Percentiles rank a stretch among this genome's conserved stretches.
Conservation (phyloP, 176 grass and related monocot genomes). For the Poa annua region DNA sequence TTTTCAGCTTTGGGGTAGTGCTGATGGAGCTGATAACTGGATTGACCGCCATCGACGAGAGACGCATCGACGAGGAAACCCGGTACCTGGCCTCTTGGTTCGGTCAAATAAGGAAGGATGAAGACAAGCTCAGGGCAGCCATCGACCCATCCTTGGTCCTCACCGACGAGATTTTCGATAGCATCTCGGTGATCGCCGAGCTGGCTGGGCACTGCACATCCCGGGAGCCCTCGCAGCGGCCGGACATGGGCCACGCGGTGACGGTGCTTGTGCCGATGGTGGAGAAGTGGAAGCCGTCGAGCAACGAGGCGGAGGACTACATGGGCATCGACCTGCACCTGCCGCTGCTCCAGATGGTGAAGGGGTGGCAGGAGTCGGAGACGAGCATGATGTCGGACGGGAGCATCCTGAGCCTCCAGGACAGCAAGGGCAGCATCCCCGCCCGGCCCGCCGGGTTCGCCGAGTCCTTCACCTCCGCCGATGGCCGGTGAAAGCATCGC, state of each 20-base stretch:
- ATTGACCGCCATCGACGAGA: conserved; percentile 78
- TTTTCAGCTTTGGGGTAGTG: conserved; percentile 96
- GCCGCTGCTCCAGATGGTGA: conserved; percentile 94
- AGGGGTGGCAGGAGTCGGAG: conserved; percentile 89
- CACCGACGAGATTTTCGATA: conserved; percentile 67
- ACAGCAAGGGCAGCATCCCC: conserved; percentile 98
- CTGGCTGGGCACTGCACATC: conserved; percentile 84
- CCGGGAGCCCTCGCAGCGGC: conserved; percentile 76
- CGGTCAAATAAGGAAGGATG: conserved; percentile 60
- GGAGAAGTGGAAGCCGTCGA: conserved; percentile 90
- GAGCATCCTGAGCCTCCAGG: conserved; percentile 73
- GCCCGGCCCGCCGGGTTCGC: conserved; percentile 83
- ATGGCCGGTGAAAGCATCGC: conserved; percentile 68
- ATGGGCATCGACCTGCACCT: conserved; percentile 87
- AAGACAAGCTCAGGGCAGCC: conserved; percentile 66
- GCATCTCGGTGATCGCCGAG: conserved; percentile 69
- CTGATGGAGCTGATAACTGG: conserved; percentile 96
- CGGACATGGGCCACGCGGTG: conserved; percentile 87
- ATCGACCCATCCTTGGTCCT: conserved; percentile 75
- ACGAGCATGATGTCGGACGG: conserved; percentile 54
- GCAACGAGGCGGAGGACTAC: conserved; percentile 78
- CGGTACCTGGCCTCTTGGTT: conserved; percentile 86
- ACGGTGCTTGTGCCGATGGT: conserved; percentile 75
- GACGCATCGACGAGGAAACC: conserved; percentile 70
- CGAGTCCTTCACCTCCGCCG: conserved; percentile 90